Percentiles rank a stretch among this genome's conserved stretches.
phyloP scores from a whole-genome alignment of 2,329 filamentous ascomycete species.

The Stachybotrys echinatus region DNA sequence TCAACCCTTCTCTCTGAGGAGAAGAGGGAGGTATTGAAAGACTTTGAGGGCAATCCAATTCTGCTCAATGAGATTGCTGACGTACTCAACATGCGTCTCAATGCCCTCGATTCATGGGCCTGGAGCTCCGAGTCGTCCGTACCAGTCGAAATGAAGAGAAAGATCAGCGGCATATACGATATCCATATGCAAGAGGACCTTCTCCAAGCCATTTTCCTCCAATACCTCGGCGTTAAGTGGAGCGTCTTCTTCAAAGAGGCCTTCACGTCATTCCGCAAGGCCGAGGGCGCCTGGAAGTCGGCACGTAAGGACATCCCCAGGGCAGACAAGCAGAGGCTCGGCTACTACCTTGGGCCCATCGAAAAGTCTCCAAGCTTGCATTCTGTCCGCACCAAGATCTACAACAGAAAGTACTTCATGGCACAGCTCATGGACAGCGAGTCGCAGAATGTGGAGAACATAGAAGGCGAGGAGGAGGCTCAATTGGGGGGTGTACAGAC shows the following conservation, averaged over 20 bases:
- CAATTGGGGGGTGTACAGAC: conserved; percentile 22
- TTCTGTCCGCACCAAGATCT: conserved; percentile 21
- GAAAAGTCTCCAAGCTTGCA: conserved; percentile 16
- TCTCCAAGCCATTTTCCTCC: conserved; percentile 44
- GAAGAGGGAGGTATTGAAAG: conserved; percentile 33
- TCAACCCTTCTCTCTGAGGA: conserved; percentile 39
- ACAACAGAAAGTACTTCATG: conserved; percentile 38
- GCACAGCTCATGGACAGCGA: conserved; percentile 31
- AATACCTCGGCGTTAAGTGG: conserved; percentile 43
- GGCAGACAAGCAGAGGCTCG: conserved; percentile 18
- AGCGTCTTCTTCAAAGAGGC: conserved; percentile 35
- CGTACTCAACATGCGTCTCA: conserved; percentile 46
- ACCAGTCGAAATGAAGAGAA: conserved; percentile 36
- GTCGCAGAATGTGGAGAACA: conserved; percentile 11
- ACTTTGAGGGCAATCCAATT: conserved; percentile 33
- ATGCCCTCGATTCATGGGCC: conserved; percentile 37
- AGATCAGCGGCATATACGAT: conserved; percentile 42
- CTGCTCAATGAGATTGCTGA: conserved; percentile 45
- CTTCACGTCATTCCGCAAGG: conserved; percentile 24
- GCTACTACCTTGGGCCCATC: conserved; percentile 30
- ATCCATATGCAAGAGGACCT: conserved; percentile 49
- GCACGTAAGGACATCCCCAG: conserved; percentile 21
- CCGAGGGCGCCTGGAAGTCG: conserved; percentile 28
- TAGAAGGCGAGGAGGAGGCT: conserved; percentile 33
- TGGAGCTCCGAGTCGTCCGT: conserved; percentile 36